phyloP scores from a whole-genome alignment of 2,329 filamentous ascomycete species.

The Hypoxylon rubiginosum region DNA sequence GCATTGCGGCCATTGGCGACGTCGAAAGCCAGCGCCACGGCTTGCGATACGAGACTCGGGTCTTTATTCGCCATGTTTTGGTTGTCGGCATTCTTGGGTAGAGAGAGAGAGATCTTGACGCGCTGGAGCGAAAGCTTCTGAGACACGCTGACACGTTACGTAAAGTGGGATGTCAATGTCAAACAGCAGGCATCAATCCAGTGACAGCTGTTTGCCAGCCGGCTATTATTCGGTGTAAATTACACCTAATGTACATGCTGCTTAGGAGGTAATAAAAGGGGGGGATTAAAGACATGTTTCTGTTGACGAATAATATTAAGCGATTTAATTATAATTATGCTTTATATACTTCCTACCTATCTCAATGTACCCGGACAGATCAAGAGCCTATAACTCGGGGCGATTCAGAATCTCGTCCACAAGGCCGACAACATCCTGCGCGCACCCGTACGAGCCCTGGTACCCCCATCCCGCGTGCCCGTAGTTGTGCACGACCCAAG shows the following conservation, averaged over 20 bases:
- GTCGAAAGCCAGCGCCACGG: constrained; percentile 55
- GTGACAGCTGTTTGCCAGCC: background rate
- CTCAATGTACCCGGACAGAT: background rate
- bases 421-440: constrained; percentile 74
- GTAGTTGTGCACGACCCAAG: constrained; percentile 82
- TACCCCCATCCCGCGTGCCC: constrained; percentile 86
- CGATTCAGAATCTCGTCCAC: constrained; percentile 70
- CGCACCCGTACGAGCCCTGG: constrained; percentile 77
- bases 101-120: constrained; percentile 6
- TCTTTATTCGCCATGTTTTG: constrained; percentile 45
- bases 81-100: constrained; percentile 17
- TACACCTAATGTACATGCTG: no score
- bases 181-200: no score
- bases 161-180: constrained; percentile 27
- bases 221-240: background rate
- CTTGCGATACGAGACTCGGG: constrained; percentile 45
- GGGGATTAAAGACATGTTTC: background rate
- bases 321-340: background rate
- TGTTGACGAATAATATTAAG: background rate
- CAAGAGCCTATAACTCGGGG: constrained; percentile 39
- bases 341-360: background rate
- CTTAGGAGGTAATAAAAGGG: background rate
- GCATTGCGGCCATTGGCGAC: constrained; percentile 63
- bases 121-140: constrained; percentile 26
- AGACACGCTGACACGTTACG: constrained; percentile 29